phyloP scores from a whole-genome alignment of 75 land plant genomes.

The Azolla pinnata region DNA sequence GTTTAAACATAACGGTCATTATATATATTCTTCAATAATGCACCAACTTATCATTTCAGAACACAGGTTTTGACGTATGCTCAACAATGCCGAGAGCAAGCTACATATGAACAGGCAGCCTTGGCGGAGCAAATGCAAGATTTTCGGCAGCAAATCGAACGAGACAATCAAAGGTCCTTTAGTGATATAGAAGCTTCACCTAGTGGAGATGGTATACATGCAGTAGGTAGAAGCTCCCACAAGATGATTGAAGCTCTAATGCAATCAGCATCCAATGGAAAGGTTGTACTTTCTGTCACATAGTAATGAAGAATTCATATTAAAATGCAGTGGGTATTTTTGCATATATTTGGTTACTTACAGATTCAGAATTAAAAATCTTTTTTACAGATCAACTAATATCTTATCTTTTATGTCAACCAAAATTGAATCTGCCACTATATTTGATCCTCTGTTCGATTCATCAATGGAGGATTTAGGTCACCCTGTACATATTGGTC shows the following conservation, averaged over 20 bases:
- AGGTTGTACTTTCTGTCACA: slow-evolving; percentile 33
- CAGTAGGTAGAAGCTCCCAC: slow-evolving; percentile 93
- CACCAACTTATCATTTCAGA: neutral
- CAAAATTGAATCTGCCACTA: too few species aligned
- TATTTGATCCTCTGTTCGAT: too few species aligned
- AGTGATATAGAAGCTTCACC: slow-evolving; percentile 54
- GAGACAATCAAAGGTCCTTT: slow-evolving; percentile 67
- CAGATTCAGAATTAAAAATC: too few species aligned
- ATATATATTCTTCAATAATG: neutral
- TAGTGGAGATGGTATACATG: slow-evolving; percentile 95
- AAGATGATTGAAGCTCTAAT: slow-evolving; percentile 97
- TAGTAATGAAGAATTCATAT: neutral
- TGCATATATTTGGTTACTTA: too few species aligned
- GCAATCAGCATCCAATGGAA: slow-evolving; percentile 87
- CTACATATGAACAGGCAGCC: slow-evolving; percentile 96
- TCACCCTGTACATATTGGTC: too few species aligned
- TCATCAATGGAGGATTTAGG: too few species aligned
- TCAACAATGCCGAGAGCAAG: slow-evolving; percentile 92
- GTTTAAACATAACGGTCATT: neutral
- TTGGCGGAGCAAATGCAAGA: slow-evolving; percentile 97
- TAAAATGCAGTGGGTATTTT: too few species aligned
- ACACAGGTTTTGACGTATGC: slow-evolving; percentile 93
- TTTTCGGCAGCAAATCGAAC: slow-evolving; percentile 81
- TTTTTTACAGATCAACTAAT: too few species aligned
- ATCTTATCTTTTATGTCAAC: too few species aligned